Conservation (phyloP, 352 stramenopile genomes). For the Salisapilia sapeloensis region DNA sequence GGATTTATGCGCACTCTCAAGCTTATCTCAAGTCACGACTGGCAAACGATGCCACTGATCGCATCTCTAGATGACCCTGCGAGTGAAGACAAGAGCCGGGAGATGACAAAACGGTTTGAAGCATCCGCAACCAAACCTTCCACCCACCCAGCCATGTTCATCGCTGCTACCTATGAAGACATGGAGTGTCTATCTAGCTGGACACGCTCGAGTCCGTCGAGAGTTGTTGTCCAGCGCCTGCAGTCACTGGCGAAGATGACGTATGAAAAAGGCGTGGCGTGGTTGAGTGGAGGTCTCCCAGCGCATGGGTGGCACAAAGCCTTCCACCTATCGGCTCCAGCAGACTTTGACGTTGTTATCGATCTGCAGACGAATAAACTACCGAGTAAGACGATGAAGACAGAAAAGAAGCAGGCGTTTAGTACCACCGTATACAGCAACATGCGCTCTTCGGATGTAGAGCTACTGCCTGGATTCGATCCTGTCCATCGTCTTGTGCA, state of each 20-base stretch:
- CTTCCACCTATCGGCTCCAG: conserved; percentile 27
- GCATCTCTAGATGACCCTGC: conserved; percentile 51
- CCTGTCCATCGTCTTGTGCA: conserved; percentile 45
- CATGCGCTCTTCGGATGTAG: conserved; percentile 46
- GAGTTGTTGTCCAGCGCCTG: conserved; percentile 45
- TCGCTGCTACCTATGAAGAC: conserved; percentile 64
- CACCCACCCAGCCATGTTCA: conserved; percentile 60
- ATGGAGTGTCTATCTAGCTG: conserved; percentile 68
- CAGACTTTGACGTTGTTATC: conserved; percentile 49
- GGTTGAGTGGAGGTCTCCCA: conserved; percentile 31
- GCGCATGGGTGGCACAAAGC: conserved; percentile 42
- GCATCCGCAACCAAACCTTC: conserved; percentile 30
- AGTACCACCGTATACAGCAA: conserved; percentile 74
- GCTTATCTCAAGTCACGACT: conserved; percentile 51
- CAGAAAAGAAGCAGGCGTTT: conserved; percentile 54
- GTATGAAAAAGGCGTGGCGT: conserved; percentile 32
- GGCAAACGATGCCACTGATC: conserved; percentile 48
- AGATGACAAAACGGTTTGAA: conserved; percentile 63
- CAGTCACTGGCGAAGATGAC: conserved; percentile 38
- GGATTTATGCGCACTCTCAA: conserved; percentile 71
- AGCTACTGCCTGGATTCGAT: conserved; percentile 58
- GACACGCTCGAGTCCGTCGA: conserved; percentile 45
- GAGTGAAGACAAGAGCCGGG: conserved; percentile 38
- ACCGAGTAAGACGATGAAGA: conserved; percentile 42
- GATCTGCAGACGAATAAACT: conserved; percentile 27